A percentile compares a stretch with the other conserved stretches of the same genome.
Evolutionary conservation across 2,329 filamentous ascomycete species (phyloP).

Genomic region (Ceratocystis variospora): DNA sequence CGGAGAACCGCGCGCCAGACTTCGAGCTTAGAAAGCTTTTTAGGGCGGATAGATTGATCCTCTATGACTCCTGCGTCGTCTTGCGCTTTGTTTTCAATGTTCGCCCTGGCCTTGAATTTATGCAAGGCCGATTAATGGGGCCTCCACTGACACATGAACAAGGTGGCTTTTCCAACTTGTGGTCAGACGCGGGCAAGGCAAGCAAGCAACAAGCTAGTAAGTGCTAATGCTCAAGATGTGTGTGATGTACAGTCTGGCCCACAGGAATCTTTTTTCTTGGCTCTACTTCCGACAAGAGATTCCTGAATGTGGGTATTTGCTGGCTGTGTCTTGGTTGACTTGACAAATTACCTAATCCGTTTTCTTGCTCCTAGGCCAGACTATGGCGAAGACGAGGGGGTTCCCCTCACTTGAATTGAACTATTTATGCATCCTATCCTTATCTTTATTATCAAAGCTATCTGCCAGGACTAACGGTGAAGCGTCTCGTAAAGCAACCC

Average conservation of each 20-base stretch:
- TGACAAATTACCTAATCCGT: neutral
- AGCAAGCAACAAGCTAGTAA: neutral
- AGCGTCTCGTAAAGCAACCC: neutral
- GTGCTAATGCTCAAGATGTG: neutral
- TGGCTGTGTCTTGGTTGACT: neutral
- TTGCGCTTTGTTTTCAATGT: neutral
- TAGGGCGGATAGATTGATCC: too few species aligned
- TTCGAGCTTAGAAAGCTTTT: neutral
- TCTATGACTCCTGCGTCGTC: neutral
- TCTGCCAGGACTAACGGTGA: neutral
- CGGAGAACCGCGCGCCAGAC: neutral
- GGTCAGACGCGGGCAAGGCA: neutral
- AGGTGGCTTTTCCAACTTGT: neutral
- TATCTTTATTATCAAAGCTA: neutral
- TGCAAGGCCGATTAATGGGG: neutral
- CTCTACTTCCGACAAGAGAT: neutral
- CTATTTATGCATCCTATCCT: neutral
- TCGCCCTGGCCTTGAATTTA: neutral
- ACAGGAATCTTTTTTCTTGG: neutral
- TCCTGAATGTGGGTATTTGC: neutral
- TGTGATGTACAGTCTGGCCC: neutral
- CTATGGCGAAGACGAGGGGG: neutral
- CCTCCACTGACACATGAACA: neutral
- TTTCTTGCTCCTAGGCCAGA: neutral
- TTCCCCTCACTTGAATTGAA: neutral